phyloP scores from a whole-genome alignment of 805 yeast species.

The Metschnikowia noctiluminum region DNA sequence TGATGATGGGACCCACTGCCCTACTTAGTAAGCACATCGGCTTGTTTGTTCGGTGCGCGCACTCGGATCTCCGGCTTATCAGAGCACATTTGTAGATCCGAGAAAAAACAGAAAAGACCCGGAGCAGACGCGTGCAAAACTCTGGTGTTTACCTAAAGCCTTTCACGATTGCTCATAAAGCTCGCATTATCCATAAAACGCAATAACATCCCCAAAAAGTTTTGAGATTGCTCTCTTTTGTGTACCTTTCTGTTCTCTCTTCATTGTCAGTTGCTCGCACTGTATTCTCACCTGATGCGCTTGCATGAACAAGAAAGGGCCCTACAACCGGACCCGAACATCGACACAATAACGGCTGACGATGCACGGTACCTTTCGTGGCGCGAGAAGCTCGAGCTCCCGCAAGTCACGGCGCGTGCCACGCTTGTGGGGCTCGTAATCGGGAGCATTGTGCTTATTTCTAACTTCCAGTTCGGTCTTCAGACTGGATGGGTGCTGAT shows the following conservation, averaged over 20 bases:
- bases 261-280: not conserved
- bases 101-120: too few species aligned
- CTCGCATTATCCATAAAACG: too few species aligned
- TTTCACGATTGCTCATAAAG: too few species aligned
- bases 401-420: constrained; percentile 72
- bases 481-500: constrained; percentile 99
- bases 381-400: constrained; percentile 47
- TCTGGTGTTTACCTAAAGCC: too few species aligned
- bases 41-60: not conserved
- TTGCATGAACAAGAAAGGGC: not conserved
- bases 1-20: too few species aligned
- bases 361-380: constrained; percentile 8
- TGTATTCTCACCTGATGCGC: not conserved
- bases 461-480: constrained; percentile 93
- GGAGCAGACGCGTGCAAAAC: too few species aligned
- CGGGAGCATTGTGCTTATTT: constrained; percentile 83
- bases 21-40: too few species aligned
- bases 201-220: too few species aligned
- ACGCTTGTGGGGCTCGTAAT: constrained; percentile 72
- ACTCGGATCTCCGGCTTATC: not conserved
- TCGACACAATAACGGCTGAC: not conserved
- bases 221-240: too few species aligned
- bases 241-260: too few species aligned
- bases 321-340: not conserved
- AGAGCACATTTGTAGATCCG: not conserved